Evolutionary conservation across 192 early-diverging fungal genomes (phyloP).

Genomic region (Podila minutissima): DNA sequence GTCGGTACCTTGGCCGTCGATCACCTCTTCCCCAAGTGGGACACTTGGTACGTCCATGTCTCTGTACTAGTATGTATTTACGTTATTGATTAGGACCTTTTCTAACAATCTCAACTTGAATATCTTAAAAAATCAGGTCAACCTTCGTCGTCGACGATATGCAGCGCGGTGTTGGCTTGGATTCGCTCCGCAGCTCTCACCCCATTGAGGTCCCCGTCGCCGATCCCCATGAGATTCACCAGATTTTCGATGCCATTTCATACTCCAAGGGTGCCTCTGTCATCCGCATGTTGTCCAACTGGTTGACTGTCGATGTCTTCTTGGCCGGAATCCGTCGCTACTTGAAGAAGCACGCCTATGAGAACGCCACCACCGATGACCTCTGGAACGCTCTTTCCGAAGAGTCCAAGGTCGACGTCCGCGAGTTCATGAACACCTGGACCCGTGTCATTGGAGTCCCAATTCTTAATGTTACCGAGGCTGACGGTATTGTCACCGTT

Average conservation of each 20-base stretch:
- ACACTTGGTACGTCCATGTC: conserved; percentile 69
- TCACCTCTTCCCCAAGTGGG: conserved; percentile 92
- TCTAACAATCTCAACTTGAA: too few species aligned
- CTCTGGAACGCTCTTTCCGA: conserved; percentile 87
- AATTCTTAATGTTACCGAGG: conserved; percentile 76
- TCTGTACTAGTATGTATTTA: too few species aligned
- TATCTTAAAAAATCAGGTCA: conserved; percentile 44
- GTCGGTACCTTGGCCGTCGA: conserved; percentile 90
- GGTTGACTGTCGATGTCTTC: conserved; percentile 76
- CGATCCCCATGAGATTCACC: conserved; percentile 86
- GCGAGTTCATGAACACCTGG: conserved; percentile 89
- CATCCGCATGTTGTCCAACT: conserved; percentile 92
- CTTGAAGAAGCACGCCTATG: conserved; percentile 83
- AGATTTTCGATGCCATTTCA: conserved; percentile 96
- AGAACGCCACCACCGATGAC: conserved; percentile 88
- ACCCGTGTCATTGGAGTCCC: conserved; percentile 86
- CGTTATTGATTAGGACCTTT: too few species aligned
- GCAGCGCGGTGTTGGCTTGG: conserved; percentile 78
- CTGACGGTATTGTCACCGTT: conserved; percentile 66
- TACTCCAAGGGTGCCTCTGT: conserved; percentile 93
- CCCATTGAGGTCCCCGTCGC: conserved; percentile 92
- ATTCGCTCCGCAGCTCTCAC: conserved; percentile 89
- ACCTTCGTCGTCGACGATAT: conserved; percentile 84
- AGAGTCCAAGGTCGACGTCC: conserved; percentile 84
- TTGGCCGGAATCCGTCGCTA: conserved; percentile 79